phyloP scores from a whole-genome alignment of 192 early-diverging fungal genomes.

The Geranomyces michiganensis region DNA sequence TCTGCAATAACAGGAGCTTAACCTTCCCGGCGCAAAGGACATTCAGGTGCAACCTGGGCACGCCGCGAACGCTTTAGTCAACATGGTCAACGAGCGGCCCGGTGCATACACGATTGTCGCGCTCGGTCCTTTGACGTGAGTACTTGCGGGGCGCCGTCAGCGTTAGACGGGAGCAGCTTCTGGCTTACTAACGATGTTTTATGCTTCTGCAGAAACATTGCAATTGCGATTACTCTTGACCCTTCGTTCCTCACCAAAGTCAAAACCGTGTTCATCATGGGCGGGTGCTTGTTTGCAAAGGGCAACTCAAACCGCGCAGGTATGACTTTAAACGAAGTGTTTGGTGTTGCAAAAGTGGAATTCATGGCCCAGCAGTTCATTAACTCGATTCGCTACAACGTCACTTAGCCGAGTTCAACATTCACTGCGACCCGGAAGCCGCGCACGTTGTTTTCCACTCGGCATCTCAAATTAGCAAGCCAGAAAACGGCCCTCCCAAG shows the following conservation, averaged over 20 bases:
- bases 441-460: constrained; percentile 48
- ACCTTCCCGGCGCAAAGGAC: constrained; percentile 23
- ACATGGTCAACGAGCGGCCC: constrained; percentile 39
- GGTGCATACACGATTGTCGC: constrained; percentile 41
- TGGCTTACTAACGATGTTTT: not conserved
- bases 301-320: constrained; percentile 51
- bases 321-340: constrained; percentile 7
- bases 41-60: constrained; percentile 30
- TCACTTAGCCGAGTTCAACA: constrained; percentile 42
- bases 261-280: constrained; percentile 50
- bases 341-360: not conserved
- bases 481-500: constrained; percentile 20
- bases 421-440: constrained; percentile 53
- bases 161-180: not conserved
- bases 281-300: constrained; percentile 46
- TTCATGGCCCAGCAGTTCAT: constrained; percentile 6
- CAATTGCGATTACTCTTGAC: constrained; percentile 51
- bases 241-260: constrained; percentile 49
- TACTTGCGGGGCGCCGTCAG: too few relatives aligned
- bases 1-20: constrained; percentile 1
- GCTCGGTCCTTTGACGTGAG: constrained; percentile 52
- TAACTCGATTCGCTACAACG: not conserved
- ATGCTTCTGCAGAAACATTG: constrained; percentile 39
- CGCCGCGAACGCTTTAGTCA: constrained; percentile 45
- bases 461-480: constrained; percentile 11